These are phyloP conservation scores for Globisporangium perplexum DNA, from an alignment of 352 stramenopile genomes.

Conservation along the genomic window DNA sequence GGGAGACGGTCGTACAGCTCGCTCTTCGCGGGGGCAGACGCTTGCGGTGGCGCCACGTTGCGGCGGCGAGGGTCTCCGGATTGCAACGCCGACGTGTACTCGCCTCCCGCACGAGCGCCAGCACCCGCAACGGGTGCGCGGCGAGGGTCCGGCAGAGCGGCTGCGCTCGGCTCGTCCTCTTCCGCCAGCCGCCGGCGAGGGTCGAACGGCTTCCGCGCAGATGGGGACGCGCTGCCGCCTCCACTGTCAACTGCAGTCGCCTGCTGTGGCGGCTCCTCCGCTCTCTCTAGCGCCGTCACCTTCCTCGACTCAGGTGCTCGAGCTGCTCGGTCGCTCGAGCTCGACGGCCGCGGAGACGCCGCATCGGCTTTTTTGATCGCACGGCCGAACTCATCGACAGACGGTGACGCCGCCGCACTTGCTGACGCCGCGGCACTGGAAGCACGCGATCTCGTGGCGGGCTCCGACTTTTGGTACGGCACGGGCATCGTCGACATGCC, in stretches of 20 bases:
- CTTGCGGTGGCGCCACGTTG: conserved; percentile 1
- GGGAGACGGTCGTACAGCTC: conserved; percentile 63
- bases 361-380: conserved; percentile 16
- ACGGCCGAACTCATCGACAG: conserved; percentile 60
- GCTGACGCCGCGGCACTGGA: neutral
- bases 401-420: conserved; percentile 2
- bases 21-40: conserved; percentile 15
- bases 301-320: conserved; percentile 17
- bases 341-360: neutral
- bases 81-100: neutral
- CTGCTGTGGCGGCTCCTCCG: neutral
- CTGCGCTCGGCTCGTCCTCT: conserved; percentile 4
- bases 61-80: conserved; percentile 32
- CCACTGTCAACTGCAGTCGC: neutral
- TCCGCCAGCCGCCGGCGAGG: conserved; percentile 25
- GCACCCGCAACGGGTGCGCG: neutral
- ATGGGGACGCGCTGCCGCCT: neutral
- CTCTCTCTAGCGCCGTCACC: neutral
- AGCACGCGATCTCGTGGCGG: conserved; percentile 2
- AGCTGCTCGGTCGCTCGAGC: conserved; percentile 2
- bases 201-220: conserved; percentile 19
- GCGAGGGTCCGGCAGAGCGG: neutral
- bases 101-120: neutral
- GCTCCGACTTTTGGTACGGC: conserved; percentile 43
- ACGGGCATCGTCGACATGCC: conserved; percentile 46